Conservation (phyloP, 148 eudicot species). For the Bassia scoparia region DNA sequence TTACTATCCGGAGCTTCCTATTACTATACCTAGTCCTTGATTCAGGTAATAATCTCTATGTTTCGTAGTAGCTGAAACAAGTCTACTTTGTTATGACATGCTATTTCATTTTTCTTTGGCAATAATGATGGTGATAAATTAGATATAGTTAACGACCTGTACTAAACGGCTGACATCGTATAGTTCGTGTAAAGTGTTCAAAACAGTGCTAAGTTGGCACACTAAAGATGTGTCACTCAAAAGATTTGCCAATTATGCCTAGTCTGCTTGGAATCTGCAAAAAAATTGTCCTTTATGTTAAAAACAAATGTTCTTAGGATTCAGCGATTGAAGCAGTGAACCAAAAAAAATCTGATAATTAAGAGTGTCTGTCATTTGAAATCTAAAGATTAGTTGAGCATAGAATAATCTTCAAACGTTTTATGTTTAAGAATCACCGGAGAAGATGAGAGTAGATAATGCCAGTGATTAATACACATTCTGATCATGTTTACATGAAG, state of each 20-base stretch:
- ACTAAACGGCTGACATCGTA: too few species aligned
- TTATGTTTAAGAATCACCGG: neutral
- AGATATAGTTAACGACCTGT: neutral
- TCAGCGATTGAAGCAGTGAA: too few species aligned
- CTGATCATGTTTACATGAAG: neutral
- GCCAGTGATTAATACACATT: neutral
- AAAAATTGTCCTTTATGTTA: neutral
- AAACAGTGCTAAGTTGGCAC: too few species aligned
- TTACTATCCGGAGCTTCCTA: conserved; percentile 26
- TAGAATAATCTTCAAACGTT: too few species aligned
- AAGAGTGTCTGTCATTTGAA: too few species aligned
- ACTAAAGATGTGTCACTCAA: neutral
- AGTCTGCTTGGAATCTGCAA: neutral
- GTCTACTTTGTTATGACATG: neutral
- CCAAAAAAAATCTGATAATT: too few species aligned
- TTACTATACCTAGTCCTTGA: conserved; percentile 38
- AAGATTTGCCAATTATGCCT: neutral
- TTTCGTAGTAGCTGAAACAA: neutral
- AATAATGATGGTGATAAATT: too few species aligned
- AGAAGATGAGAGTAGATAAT: too few species aligned
- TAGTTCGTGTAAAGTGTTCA: too few species aligned
- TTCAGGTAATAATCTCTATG: conserved; percentile 57
- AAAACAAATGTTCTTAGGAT: too few species aligned
- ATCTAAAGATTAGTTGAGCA: too few species aligned
- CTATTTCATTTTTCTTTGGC: neutral